Percentiles rank a stretch among this genome's conserved stretches.
These are phyloP conservation scores for Metarhizium guizhouense DNA, from an alignment of 2,329 filamentous ascomycete genomes.

Conservation along the genomic window DNA sequence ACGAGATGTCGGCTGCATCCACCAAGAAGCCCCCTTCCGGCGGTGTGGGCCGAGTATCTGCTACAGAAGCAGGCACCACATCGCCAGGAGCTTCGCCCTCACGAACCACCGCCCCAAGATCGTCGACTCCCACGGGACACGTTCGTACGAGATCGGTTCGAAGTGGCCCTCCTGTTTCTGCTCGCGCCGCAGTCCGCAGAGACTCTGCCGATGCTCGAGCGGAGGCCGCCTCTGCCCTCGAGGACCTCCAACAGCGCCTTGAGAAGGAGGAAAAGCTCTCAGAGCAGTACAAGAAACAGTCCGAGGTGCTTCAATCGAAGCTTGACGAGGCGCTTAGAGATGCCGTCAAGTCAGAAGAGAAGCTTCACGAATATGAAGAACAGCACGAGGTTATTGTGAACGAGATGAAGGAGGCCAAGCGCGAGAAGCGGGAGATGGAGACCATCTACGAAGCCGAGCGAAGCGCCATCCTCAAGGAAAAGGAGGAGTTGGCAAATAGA, in stretches of 20 bases:
- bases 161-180: conserved; percentile 58
- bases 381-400: conserved; percentile 71
- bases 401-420: conserved; percentile 73
- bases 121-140: conserved; percentile 34
- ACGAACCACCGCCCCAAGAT: conserved; percentile 27
- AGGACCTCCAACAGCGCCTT: conserved; percentile 76
- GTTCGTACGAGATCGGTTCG: conserved; percentile 58
- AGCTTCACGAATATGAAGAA: conserved; percentile 77
- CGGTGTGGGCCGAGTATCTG: conserved; percentile 36
- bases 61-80: conserved; percentile 26
- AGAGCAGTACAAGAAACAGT: conserved; percentile 75
- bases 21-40: conserved; percentile 46
- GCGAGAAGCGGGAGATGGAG: conserved; percentile 85
- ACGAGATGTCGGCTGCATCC: conserved; percentile 40
- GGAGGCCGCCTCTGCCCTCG: conserved; percentile 68
- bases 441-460: conserved; percentile 87
- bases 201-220: conserved; percentile 62
- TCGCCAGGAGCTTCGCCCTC: conserved; percentile 27
- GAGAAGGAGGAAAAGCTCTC: conserved; percentile 70
- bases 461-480: conserved; percentile 79
- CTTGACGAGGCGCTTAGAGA: conserved; percentile 79
- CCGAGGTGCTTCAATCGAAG: conserved; percentile 73
- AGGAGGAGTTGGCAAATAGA: conserved; percentile 73
- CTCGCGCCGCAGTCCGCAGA: conserved; percentile 58
- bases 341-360: conserved; percentile 80